These are phyloP conservation scores for Paramyrothecium roridum DNA, from an alignment of 2,329 filamentous ascomycete species.

Conservation along the genomic window DNA sequence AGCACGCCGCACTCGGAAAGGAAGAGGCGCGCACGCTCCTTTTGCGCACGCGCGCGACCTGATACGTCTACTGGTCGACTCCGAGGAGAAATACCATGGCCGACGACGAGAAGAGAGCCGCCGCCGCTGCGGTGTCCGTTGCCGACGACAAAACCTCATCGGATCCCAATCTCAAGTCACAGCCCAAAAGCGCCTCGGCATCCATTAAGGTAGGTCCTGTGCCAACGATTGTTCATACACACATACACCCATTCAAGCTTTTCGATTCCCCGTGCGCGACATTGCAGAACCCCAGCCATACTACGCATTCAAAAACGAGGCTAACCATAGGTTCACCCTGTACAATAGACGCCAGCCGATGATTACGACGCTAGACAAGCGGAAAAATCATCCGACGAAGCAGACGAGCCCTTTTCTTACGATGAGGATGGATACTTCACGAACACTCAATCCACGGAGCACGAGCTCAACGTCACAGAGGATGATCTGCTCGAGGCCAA, in stretches of 20 bases:
- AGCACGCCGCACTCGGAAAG: no score
- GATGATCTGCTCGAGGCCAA: constrained; percentile 43
- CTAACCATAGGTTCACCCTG: neutral
- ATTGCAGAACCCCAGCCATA: neutral
- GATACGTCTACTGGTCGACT: no score
- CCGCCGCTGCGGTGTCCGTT: constrained; percentile 12
- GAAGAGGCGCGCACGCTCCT: no score
- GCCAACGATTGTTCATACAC: neutral
- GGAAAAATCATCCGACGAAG: neutral
- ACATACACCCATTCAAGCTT: no score
- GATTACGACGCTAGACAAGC: neutral
- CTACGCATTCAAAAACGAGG: neutral
- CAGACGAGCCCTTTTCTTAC: constrained; percentile 31
- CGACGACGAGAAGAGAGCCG: constrained; percentile 24
- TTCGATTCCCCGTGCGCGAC: neutral
- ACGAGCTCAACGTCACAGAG: constrained; percentile 42
- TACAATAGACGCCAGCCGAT: constrained; percentile 8
- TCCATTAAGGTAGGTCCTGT: neutral
- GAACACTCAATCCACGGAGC: constrained; percentile 27
- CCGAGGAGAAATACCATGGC: constrained; percentile 19
- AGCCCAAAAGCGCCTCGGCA: neutral
- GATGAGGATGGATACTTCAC: constrained; percentile 30
- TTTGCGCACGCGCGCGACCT: no score
- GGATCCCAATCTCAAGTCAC: constrained; percentile 3
- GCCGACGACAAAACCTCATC: constrained; percentile 12